Percentiles rank a stretch among this genome's conserved stretches.
phyloP scores from a whole-genome alignment of 768 basidiomycete genomes.

The Pisolithus albus region DNA sequence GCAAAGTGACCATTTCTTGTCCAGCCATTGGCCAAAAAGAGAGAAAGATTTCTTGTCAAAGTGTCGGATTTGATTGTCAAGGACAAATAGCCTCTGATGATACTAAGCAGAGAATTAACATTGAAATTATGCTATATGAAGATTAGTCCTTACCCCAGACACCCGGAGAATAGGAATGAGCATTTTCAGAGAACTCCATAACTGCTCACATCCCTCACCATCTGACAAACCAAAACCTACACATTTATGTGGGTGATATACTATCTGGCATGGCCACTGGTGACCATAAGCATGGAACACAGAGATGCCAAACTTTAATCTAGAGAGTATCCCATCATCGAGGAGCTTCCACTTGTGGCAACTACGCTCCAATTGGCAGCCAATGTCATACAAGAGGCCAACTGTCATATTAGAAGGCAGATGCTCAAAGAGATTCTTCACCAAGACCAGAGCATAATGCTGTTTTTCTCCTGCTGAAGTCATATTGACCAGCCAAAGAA shows the following conservation, averaged over 20 bases:
- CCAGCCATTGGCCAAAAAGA: conserved; percentile 5
- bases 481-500: conserved; percentile 16
- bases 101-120: conserved; percentile 1
- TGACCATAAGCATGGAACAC: conserved; percentile 33
- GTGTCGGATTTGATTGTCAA: conserved; percentile 7
- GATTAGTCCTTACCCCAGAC: conserved; percentile 13
- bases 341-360: conserved; percentile 5
- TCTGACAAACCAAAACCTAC: conserved; percentile 28
- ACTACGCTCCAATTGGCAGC: conserved; percentile 3
- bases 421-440: background rate
- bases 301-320: conserved; percentile 16
- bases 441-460: conserved; percentile 6
- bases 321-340: background rate
- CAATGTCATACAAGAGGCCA: conserved; percentile 5
- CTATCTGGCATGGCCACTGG: conserved; percentile 30
- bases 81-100: conserved; percentile 6
- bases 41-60: background rate
- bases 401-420: conserved; percentile 1
- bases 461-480: conserved; percentile 14
- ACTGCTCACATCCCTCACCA: conserved; percentile 30
- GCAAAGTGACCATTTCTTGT: background rate
- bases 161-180: conserved; percentile 14
- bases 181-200: conserved; percentile 24
- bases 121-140: background rate
- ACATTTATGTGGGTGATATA: conserved; percentile 28